Base-by-base conservation (phyloP, 257 asterid species). In the Primulina eburnea region DNA sequence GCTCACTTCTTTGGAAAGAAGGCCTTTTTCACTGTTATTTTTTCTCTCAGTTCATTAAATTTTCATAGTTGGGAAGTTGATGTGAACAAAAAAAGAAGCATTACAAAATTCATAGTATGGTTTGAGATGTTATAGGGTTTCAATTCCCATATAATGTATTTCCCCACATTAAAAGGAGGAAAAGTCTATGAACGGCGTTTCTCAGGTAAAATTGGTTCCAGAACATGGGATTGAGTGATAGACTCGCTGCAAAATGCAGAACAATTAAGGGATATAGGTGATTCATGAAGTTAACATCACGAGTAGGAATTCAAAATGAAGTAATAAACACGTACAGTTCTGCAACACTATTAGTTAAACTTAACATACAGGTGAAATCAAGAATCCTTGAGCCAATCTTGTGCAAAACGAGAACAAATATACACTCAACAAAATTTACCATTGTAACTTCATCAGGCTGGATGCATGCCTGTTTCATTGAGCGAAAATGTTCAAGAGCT, bases 401-500 rank as follows among this genome's bases (percentile, higher is more conserved):
- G 35, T 34, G 64, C 24, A 60, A 61, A 52, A 40, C 9, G 60
- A 53, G 64, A 14, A 33, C 43, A 72, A 26, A 24, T 17, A 11
- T 9, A 30, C 28, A 61, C n/a, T 21, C 43, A 52, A 3, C 50
- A 26, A 71, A 72, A 66, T 34, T 79, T 86, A 91, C 97, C 98
- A 92, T 87, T 76, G 98, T 92, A 70, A 90, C 88, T 62, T 88
- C 97, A 77, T 92, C 94, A 21, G 98, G 98, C 69, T 64, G 82
- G 73, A 84, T 59, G 52, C 82, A 65, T 1, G 67, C 75, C 47
- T 70, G 82, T 68, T 84, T 85, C 98, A 92, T 89, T 62, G 69
- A 64, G 61, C 89, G 85, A 56, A 92, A 89, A 73, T 83, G 82
- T 55, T 78, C 60, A 21, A 92, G 90, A 79, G 96, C 92, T 75